phyloP scores from a whole-genome alignment of 805 yeast species.

The Cyberlindnera lachancei region DNA sequence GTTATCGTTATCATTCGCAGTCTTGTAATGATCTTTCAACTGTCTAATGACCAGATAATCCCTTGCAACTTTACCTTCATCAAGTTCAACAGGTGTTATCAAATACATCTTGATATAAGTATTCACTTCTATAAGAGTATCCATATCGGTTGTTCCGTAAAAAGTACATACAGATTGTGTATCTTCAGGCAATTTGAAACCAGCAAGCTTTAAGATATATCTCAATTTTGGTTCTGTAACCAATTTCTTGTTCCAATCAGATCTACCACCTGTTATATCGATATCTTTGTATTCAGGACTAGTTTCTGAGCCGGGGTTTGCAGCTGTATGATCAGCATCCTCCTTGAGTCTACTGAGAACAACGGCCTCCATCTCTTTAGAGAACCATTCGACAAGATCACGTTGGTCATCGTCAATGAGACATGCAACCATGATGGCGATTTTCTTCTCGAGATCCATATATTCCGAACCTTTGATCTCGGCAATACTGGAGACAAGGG shows the following conservation, averaged over 20 bases:
- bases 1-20: constrained; percentile 30
- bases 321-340: constrained; percentile 5
- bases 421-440: constrained; percentile 43
- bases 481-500: constrained; percentile 10
- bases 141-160: constrained; percentile 25
- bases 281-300: constrained; percentile 4
- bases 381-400: constrained; percentile 37
- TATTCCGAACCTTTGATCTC: constrained; percentile 22
- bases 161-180: constrained; percentile 35
- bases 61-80: constrained; percentile 26
- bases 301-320: no score
- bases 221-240: constrained; percentile 43
- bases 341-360: constrained; percentile 21
- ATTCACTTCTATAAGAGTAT: constrained; percentile 27
- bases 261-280: constrained; percentile 16
- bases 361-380: constrained; percentile 29
- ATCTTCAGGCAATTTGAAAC: constrained; percentile 36
- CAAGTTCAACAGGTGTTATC: constrained; percentile 27
- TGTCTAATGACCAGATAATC: constrained; percentile 26
- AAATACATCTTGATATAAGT: constrained; percentile 37
- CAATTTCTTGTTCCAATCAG: constrained; percentile 21
- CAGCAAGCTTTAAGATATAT: constrained; percentile 37
- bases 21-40: constrained; percentile 28
- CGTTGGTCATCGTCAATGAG: constrained; percentile 38
- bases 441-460: constrained; percentile 36